phyloP scores from a whole-genome alignment of 1,284 basidiomycete species.

The Marasmius tenuissimus region DNA sequence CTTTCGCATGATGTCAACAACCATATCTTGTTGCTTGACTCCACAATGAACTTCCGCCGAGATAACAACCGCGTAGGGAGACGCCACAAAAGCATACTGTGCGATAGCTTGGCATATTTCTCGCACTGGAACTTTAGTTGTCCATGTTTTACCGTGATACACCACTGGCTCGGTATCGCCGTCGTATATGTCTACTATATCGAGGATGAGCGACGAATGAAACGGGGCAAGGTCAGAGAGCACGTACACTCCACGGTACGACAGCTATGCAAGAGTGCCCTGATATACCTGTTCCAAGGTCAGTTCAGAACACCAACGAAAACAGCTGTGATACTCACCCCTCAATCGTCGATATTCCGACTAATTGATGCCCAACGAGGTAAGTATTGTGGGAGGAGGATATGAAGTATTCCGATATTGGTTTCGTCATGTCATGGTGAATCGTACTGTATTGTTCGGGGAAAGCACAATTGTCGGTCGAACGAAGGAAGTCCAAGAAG shows the following conservation, averaged over 20 bases:
- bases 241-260: conserved; percentile 87
- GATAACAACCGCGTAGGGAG: conserved; percentile 93
- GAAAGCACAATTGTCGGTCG: conserved; percentile 63
- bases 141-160: conserved; percentile 92
- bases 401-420: conserved; percentile 88
- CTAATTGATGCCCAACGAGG: conserved; percentile 90
- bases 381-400: conserved; percentile 98
- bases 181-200: conserved; percentile 91
- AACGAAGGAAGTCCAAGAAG: conserved; percentile 78
- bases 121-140: conserved; percentile 81
- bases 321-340: conserved; percentile 38
- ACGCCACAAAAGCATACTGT: conserved; percentile 92
- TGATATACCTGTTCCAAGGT: conserved; percentile 59
- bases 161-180: conserved; percentile 83
- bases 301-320: not conserved
- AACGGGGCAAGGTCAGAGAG: not conserved
- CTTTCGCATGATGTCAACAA: conserved; percentile 78
- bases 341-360: conserved; percentile 92
- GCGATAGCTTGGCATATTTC: conserved; percentile 87
- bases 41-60: conserved; percentile 93
- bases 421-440: conserved; percentile 74
- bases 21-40: conserved; percentile 78
- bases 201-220: not conserved
- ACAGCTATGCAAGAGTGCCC: conserved; percentile 88
- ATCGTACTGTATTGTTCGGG: conserved; percentile 42